phyloP scores from a whole-genome alignment of 768 basidiomycete genomes.

The Amanita muscaria region DNA sequence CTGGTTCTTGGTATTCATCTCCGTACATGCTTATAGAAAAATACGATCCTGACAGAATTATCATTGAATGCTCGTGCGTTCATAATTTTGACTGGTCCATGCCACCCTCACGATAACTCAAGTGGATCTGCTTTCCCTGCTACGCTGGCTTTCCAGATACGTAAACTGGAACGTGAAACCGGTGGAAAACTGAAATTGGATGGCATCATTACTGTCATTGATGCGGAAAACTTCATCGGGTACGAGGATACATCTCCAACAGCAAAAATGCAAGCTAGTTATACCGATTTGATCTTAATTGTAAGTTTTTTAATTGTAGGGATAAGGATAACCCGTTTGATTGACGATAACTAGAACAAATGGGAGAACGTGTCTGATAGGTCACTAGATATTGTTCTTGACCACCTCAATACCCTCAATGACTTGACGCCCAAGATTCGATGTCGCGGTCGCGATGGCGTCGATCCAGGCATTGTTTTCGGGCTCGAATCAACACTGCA shows the following conservation, averaged over 20 bases:
- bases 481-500: conserved; percentile 86
- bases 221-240: conserved; percentile 85
- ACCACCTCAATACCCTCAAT: conserved; percentile 85
- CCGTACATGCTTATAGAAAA: conserved; percentile 56
- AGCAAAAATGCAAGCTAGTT: conserved; percentile 91
- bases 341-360: conserved; percentile 89
- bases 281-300: conserved; percentile 85
- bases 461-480: conserved; percentile 76
- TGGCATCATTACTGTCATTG: conserved; percentile 85
- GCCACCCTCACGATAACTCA: not conserved
- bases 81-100: not conserved
- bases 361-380: conserved; percentile 81
- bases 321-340: too few relatives aligned
- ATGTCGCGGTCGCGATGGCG: conserved; percentile 52
- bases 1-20: not conserved
- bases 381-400: conserved; percentile 72
- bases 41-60: conserved; percentile 80
- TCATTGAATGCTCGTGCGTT: conserved; percentile 89
- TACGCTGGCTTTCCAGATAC: conserved; percentile 89
- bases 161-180: conserved; percentile 77
- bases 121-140: conserved; percentile 95
- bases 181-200: conserved; percentile 72
- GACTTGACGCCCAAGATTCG: conserved; percentile 82
- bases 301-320: conserved; percentile 25
- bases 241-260: conserved; percentile 92